These are phyloP conservation scores for Xylariaceae sp. DNA, from an alignment of 2,329 filamentous ascomycete species.

Conservation along the genomic window DNA sequence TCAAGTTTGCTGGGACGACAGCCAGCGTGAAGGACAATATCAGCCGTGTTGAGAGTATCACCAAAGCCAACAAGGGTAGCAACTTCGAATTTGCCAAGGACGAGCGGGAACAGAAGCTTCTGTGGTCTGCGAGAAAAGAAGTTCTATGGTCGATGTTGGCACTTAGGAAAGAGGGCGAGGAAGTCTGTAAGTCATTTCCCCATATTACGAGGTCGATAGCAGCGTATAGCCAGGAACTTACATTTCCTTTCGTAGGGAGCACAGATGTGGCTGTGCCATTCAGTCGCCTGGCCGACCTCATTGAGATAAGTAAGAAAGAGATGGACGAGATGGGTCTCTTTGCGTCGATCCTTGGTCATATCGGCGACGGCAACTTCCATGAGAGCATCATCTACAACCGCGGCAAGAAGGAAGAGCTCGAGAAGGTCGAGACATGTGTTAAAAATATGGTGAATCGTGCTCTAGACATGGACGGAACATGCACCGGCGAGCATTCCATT, in stretches of 20 bases:
- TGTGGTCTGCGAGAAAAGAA: conserved; percentile 84
- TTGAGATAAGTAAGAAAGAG: conserved; percentile 86
- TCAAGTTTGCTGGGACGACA: conserved; percentile 84
- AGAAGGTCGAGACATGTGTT: conserved; percentile 79
- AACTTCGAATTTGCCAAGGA: conserved; percentile 79
- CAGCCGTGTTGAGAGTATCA: conserved; percentile 68
- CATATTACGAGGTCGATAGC: neutral
- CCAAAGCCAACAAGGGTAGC: conserved; percentile 66
- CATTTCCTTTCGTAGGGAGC: conserved; percentile 58
- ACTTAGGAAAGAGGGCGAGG: conserved; percentile 67
- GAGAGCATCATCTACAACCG: conserved; percentile 88
- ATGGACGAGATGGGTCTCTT: conserved; percentile 86
- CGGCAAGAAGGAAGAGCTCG: conserved; percentile 69
- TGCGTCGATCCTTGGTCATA: conserved; percentile 85
- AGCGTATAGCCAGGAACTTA: neutral
- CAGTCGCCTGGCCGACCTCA: conserved; percentile 73
- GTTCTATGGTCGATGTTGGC: conserved; percentile 84
- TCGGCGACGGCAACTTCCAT: conserved; percentile 95
- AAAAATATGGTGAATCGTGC: conserved; percentile 91
- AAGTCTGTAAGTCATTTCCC: conserved; percentile 65
- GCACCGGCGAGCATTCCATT: conserved; percentile 86
- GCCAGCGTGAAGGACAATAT: conserved; percentile 81
- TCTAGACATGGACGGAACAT: conserved; percentile 91
- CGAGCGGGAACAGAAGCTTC: conserved; percentile 71
- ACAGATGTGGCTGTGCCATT: conserved; percentile 87